Conservation (phyloP, 1,139 yeast genomes). For the Hemisphaericaspora lyxosophila region DNA sequence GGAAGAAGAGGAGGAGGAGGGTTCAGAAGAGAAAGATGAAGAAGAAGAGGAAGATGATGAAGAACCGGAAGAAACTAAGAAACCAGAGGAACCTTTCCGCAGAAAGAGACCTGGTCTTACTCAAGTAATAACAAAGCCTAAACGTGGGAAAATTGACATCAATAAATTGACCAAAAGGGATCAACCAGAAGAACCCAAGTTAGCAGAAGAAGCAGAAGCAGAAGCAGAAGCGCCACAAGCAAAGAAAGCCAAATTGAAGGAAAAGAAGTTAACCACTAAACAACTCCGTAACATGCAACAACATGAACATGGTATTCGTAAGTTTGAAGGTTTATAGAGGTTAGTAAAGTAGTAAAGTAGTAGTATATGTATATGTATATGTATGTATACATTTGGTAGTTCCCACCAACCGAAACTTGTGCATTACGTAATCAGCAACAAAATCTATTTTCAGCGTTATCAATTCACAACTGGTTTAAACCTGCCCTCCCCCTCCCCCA, state of each 20-base stretch:
- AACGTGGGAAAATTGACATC: constrained; percentile 11
- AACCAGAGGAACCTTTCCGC: constrained; percentile 10
- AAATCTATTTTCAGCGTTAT: too few relatives aligned
- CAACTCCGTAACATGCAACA: constrained; percentile 49
- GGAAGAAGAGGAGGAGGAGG: constrained; percentile 16
- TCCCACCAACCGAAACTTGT: neutral
- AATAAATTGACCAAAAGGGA: constrained; percentile 12
- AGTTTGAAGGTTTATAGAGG: constrained; percentile 58
- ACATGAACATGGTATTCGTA: constrained; percentile 66
- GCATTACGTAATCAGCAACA: too few relatives aligned
- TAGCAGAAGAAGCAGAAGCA: neutral
- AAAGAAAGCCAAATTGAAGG: constrained; percentile 30
- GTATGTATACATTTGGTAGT: neutral
- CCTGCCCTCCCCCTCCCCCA: too few relatives aligned
- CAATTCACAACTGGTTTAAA: too few relatives aligned
- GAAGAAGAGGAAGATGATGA: constrained; percentile 10
- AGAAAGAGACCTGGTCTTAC: constrained; percentile 19
- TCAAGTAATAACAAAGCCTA: constrained; percentile 16
- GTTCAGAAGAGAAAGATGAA: constrained; percentile 14
- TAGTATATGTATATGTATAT: too few relatives aligned
- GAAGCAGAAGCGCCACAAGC: constrained; percentile 10
- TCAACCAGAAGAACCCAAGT: neutral
- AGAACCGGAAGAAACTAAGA: constrained; percentile 13
- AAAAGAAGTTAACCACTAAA: constrained; percentile 42
- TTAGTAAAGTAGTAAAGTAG: too few relatives aligned